A percentile compares a stretch with the other conserved stretches of the same genome.
phyloP scores from a whole-genome alignment of 768 basidiomycete genomes.

The Trametes coccinea region DNA sequence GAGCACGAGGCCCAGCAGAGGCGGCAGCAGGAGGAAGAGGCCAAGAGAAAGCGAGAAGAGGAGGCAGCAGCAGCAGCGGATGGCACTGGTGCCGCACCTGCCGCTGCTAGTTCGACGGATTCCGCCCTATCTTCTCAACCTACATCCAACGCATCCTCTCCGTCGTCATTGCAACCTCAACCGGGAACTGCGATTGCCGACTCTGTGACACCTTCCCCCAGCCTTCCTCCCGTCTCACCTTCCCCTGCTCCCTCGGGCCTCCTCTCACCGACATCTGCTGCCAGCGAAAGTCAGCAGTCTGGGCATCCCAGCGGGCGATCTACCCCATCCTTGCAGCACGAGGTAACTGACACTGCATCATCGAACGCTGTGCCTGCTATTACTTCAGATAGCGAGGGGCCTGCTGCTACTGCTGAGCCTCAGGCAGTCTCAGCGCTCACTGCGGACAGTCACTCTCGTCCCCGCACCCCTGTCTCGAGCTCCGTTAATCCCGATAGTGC shows the following conservation, averaged over 20 bases:
- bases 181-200: background rate
- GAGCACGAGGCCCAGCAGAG: conserved; percentile 95
- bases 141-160: background rate
- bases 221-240: background rate
- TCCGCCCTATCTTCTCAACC: background rate
- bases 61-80: conserved; percentile 29
- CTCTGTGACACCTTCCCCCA: background rate
- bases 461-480: background rate
- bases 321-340: conserved; percentile 3
- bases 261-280: background rate
- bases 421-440: background rate
- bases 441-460: background rate
- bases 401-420: background rate
- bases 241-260: background rate
- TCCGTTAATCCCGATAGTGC: background rate
- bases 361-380: conserved; percentile 2
- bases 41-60: conserved; percentile 45
- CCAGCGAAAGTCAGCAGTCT: background rate
- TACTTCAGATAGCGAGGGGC: background rate
- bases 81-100: conserved; percentile 26
- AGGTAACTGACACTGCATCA: background rate
- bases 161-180: background rate
- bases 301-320: conserved; percentile 2
- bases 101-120: conserved; percentile 28
- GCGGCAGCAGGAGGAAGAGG: conserved; percentile 70